Base-by-base conservation (phyloP, 2,329 filamentous ascomycete genomes). In the Madurella mycetomatis region DNA sequence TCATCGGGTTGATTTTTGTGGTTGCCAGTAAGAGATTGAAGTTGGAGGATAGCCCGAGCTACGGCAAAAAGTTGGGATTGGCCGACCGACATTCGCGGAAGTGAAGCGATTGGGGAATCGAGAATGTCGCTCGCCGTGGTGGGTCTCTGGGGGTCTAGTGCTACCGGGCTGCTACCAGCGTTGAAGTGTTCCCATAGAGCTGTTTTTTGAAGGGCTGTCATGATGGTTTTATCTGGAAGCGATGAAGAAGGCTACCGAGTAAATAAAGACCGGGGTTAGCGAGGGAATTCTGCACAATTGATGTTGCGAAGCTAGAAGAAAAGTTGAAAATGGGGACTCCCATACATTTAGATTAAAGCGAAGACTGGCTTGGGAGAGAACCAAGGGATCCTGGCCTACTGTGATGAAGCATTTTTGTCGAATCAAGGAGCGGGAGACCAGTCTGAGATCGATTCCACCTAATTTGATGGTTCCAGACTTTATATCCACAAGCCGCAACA, bases 401-500 rank as follows among this genome's bases (percentile, higher is more conserved):
- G 64, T 65, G 47, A 70, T 68, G 37, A 74, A 66, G 15, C 55
- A 59, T 1, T 72, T 66, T 9, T 70, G 65, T n/a, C 80, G 76
- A n/a, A 81, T 65, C 0, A 66, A 63, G 17, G 76, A 67, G 8
- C 72, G 70, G 3, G 75, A 71, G 0, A 81, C 57, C 3, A 62
- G 66, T 5, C 69, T 63, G 25, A 82, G 68, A 51, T 80, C 73
- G 9, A 80, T 54, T 1, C 70, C 72, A 59, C 82, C 78, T 25
- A 83, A 69, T 1, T 56, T 61, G 37, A 83, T 77, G 39, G 56
- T 64, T 9, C 77, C 78, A 0, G 66, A 58, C n/a, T 2, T 68
- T 67, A 73, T 63, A 19, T 79, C 72, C 9, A 81, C 64, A 61
- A 83, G 73, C 11, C 77, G 72, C 48, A 82, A 70, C 9, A 81